Evolutionary conservation across 78 protist genomes (phyloP).

Genomic region (Emiliania huxleyi): DNA sequence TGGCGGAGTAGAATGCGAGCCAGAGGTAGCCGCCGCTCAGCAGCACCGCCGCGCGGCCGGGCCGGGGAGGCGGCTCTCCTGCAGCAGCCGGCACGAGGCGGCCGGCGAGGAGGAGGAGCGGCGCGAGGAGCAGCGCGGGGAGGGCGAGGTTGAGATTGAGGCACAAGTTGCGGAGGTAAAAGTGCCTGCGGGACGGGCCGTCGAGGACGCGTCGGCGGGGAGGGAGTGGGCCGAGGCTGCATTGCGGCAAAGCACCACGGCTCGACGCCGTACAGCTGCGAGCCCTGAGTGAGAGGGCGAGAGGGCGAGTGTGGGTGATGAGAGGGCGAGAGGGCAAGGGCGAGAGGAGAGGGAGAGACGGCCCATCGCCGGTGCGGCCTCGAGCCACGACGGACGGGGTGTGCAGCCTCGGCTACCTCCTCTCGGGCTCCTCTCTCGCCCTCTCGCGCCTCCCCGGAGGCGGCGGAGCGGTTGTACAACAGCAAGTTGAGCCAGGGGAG

Average conservation of each 20-base stretch:
- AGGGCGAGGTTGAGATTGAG: conserved; percentile 73
- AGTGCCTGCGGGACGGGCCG: no score
- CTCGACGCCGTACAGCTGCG: conserved; percentile 73
- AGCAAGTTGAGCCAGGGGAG: conserved; percentile 67
- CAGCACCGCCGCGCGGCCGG: neutral
- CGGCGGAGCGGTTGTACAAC: conserved; percentile 66
- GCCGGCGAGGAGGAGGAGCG: neutral
- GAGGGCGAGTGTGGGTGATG: no score
- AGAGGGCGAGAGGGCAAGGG: no score
- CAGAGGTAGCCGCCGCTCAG: conserved; percentile 19
- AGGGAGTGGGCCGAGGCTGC: no score
- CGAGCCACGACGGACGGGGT: no score
- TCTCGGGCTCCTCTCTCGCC: no score
- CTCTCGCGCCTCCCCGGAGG: no score
- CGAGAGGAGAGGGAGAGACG: no score
- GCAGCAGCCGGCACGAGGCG: neutral
- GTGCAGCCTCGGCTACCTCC: no score
- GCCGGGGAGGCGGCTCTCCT: neutral
- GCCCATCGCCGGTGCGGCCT: no score
- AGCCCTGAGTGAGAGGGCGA: conserved; percentile 32
- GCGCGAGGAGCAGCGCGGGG: conserved; percentile 30
- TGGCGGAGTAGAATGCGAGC: conserved; percentile 62
- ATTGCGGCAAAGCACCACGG: no score
- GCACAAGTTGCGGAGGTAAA: conserved; percentile 59
- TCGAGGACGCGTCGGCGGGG: no score